Conservation (phyloP, 768 basidiomycete genomes). For the Rhodotorula babjevae region DNA sequence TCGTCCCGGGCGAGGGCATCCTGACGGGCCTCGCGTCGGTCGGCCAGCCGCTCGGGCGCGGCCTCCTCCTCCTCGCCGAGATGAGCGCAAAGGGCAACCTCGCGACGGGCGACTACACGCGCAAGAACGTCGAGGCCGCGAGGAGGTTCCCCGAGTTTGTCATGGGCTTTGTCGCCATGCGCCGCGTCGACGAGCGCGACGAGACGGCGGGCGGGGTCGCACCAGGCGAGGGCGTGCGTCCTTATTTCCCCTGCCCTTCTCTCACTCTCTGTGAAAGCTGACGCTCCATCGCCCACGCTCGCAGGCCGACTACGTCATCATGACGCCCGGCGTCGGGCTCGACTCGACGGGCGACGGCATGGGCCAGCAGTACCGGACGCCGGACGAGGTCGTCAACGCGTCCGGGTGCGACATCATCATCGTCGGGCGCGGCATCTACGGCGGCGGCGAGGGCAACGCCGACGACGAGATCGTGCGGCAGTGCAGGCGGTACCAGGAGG, state of each 20-base stretch:
- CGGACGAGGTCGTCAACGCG: slow-evolving; percentile 70
- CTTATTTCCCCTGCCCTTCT: slow-evolving; percentile 37
- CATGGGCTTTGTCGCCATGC: slow-evolving; percentile 91
- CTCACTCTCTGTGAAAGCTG: neutral
- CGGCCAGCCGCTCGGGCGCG: slow-evolving; percentile 76
- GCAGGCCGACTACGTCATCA: slow-evolving; percentile 75
- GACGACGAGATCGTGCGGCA: slow-evolving; percentile 52
- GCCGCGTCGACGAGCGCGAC: slow-evolving; percentile 66
- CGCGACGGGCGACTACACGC: slow-evolving; percentile 75
- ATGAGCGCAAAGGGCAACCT: slow-evolving; percentile 91
- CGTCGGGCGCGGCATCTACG: slow-evolving; percentile 91
- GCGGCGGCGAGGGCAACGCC: slow-evolving; percentile 53
- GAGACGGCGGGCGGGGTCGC: slow-evolving; percentile 43
- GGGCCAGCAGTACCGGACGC: slow-evolving; percentile 95
- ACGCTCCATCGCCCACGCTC: slow-evolving; percentile 37
- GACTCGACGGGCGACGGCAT: slow-evolving; percentile 71
- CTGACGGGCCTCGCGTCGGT: slow-evolving; percentile 82
- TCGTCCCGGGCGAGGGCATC: slow-evolving; percentile 91
- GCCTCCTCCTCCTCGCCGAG: slow-evolving; percentile 84
- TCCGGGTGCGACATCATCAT: slow-evolving; percentile 93
- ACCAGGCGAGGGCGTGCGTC: slow-evolving; percentile 33
- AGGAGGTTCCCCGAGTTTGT: slow-evolving; percentile 72
- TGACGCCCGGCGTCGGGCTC: slow-evolving; percentile 89
- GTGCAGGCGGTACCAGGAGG: slow-evolving; percentile 75
- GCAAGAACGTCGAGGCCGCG: slow-evolving; percentile 81